Percentiles rank a stretch among this genome's conserved stretches.
Evolutionary conservation across 2,329 filamentous ascomycete species (phyloP).

Genomic region (Aaosphaeria arxii): DNA sequence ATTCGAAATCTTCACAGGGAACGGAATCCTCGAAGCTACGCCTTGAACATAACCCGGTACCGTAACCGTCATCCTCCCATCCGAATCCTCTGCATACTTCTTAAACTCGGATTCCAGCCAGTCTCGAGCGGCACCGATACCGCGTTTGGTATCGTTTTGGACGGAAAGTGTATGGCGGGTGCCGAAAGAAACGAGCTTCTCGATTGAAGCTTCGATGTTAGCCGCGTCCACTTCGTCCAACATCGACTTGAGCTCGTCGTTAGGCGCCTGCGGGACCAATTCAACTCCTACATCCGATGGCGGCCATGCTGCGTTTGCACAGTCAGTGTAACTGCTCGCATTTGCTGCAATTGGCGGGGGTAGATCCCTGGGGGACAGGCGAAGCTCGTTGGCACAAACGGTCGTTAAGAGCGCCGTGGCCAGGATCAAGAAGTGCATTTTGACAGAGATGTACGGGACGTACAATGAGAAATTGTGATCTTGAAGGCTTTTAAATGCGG

Average conservation of each 20-base stretch:
- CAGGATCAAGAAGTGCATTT: background rate
- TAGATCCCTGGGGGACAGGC: slow-evolving; percentile 19
- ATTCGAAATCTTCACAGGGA: slow-evolving; percentile 54
- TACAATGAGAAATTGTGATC: too few relatives aligned
- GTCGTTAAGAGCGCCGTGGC: slow-evolving; percentile 11
- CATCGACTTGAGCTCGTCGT: slow-evolving; percentile 39
- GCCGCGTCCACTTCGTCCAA: slow-evolving; percentile 39
- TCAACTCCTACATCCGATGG: slow-evolving; percentile 35
- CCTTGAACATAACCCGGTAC: slow-evolving; percentile 53
- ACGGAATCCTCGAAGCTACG: slow-evolving; percentile 46
- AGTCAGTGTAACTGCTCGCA: slow-evolving; percentile 28
- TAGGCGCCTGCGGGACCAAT: slow-evolving; percentile 41
- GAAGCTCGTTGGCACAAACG: slow-evolving; percentile 21
- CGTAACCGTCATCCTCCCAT: slow-evolving; percentile 51
- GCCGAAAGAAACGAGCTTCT: slow-evolving; percentile 55
- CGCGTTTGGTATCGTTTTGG: slow-evolving; percentile 50
- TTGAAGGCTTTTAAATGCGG: too few relatives aligned
- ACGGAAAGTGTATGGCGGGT: slow-evolving; percentile 56
- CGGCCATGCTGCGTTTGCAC: slow-evolving; percentile 41
- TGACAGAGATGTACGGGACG: background rate
- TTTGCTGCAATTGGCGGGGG: slow-evolving; percentile 29
- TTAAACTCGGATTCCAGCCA: slow-evolving; percentile 55
- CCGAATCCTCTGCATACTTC: slow-evolving; percentile 45
- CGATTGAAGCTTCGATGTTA: slow-evolving; percentile 51
- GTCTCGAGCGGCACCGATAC: slow-evolving; percentile 57